Conservation (phyloP, 192 early-diverging fungal genomes). For the Coemansia sp. region DNA sequence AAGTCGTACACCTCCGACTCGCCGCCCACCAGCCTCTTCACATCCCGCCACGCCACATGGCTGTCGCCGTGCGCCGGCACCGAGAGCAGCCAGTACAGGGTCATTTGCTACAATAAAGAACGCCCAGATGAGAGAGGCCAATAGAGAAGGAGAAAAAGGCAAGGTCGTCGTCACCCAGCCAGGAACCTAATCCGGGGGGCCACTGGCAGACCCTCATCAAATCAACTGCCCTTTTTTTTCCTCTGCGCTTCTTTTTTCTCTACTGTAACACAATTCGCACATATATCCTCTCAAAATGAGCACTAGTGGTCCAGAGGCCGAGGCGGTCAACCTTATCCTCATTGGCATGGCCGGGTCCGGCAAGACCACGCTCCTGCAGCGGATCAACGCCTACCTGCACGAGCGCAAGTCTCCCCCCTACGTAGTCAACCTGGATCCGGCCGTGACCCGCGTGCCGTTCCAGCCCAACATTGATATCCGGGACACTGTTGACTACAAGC, state of each 20-base stretch:
- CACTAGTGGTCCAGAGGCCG: too few relatives aligned
- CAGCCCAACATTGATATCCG: slow-evolving; percentile 96
- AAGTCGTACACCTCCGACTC: slow-evolving; percentile 81
- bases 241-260: background rate
- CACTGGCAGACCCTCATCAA: background rate
- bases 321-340: slow-evolving; percentile 58
- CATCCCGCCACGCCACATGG: slow-evolving; percentile 36
- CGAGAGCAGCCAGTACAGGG: slow-evolving; percentile 66
- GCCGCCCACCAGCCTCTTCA: slow-evolving; percentile 48
- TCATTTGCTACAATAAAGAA: slow-evolving; percentile 13
- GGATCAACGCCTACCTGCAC: slow-evolving; percentile 84
- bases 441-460: slow-evolving; percentile 79
- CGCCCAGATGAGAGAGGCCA: too few relatives aligned
- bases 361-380: slow-evolving; percentile 96
- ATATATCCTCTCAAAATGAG: too few relatives aligned
- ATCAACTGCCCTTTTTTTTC: background rate
- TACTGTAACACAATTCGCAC: too few relatives aligned
- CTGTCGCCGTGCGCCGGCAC: slow-evolving; percentile 84
- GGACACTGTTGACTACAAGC: slow-evolving; percentile 97
- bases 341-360: slow-evolving; percentile 98
- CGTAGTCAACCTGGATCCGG: slow-evolving; percentile 92
- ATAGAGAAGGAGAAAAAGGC: too few relatives aligned
- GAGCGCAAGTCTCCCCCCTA: slow-evolving; percentile 72
- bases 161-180: too few relatives aligned
- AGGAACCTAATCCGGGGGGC: too few relatives aligned